Base-by-base conservation (phyloP, 1,139 yeast species). In the Yamadazyma sp. region DNA sequence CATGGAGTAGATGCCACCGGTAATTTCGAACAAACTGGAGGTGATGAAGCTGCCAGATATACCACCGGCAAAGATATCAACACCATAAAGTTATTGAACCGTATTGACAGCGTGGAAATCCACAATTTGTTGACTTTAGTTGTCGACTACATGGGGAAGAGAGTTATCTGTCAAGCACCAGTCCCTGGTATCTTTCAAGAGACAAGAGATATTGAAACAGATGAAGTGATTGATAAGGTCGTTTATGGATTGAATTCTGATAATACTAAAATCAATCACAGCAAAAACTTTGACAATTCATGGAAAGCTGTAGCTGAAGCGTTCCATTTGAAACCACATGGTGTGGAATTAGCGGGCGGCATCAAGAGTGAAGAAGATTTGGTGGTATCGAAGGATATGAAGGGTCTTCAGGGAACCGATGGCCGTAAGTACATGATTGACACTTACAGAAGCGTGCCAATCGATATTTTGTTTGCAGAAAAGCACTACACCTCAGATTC, bases 121-220 rank as follows among this genome's bases (percentile, higher is more conserved):
- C 78, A 80, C 52, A 82, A 84, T 39, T 70, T 90, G 45, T 79
- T 87, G 49, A 86, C 97, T 6, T 76, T 90, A 33, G 76, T 90
- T 43, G 88, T 92, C 40, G 97, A 92, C 61, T 90, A 78, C 63
- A 80, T 86, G 60, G 98, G 98, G 45, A 83, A 80, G 53, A 78
- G 97, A 60, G 70, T 90, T 30, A 76, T 90, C 31, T 89, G 95
- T 58, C 98, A 92, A 67, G 87, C 96, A 12, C 96, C 97, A 17
- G 95, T 92, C 35, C 98, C 98, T n/a, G 98, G 98, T 44, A 79
- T 90, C 44, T 85, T 90, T 64, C 73, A 77, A 40, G 76, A 75
- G 39, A 54, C 62, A 8, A 61, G 56, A 12, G 37, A 35, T 8
- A 21, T 38, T n/a, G 61, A 64, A 39, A 61, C 61, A 31, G 60